Conservation (phyloP, 257 asterid genomes). For the Nicotiana benthamiana region DNA sequence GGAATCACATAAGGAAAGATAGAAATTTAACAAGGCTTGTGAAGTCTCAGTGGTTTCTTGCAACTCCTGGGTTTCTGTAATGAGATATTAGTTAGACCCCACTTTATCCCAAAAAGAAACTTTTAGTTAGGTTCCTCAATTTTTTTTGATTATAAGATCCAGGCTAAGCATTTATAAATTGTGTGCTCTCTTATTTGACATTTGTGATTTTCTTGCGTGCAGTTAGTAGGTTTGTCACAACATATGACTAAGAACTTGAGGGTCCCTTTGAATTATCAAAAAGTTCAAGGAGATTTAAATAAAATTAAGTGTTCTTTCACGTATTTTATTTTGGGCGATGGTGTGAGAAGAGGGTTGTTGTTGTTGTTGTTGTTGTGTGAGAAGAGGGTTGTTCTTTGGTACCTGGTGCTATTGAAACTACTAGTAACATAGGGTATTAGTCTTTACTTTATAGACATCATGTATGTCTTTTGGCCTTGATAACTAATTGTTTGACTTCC, state of each 20-base stretch:
- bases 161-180: background rate
- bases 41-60: background rate
- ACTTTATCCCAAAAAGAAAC: background rate
- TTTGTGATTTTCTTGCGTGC: background rate
- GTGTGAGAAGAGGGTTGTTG: background rate
- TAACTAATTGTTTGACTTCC: background rate
- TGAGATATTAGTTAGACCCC: background rate
- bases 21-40: background rate
- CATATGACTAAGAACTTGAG: background rate
- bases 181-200: background rate
- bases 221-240: background rate
- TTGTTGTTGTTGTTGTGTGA: too few relatives aligned
- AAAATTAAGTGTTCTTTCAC: background rate
- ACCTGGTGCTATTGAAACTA: background rate
- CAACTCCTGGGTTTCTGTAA: background rate
- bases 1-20: background rate
- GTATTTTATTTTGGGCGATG: background rate
- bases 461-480: background rate
- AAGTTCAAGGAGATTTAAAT: background rate
- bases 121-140: background rate
- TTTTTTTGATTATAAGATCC: background rate
- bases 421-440: background rate
- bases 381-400: background rate
- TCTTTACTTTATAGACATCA: background rate
- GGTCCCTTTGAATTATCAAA: background rate